Evolutionary conservation across 2,329 filamentous ascomycete species (phyloP).

Genomic region (Claviceps sp.): DNA sequence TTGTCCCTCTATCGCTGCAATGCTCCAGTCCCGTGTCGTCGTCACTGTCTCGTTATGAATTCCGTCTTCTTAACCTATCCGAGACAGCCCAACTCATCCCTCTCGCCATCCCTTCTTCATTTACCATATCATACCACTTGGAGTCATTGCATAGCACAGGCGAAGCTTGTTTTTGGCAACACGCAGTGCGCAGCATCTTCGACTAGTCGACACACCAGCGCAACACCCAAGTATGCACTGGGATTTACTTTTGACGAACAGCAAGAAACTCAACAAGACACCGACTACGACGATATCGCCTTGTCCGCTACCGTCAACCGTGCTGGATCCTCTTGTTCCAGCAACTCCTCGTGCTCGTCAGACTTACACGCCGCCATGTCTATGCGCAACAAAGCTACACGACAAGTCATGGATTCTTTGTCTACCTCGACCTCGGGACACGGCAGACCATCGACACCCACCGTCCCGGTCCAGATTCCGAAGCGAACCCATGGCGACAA

Average conservation of each 20-base stretch:
- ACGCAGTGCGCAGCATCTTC: neutral
- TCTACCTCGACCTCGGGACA: constrained; percentile 17
- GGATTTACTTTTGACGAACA: neutral
- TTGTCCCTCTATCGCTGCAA: constrained; percentile 1
- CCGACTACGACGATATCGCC: constrained; percentile 2
- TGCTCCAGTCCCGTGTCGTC: neutral
- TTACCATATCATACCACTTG: neutral
- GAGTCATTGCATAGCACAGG: neutral
- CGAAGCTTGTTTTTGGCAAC: neutral
- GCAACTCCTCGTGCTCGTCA: constrained; percentile 6
- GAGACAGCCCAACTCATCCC: constrained; percentile 3
- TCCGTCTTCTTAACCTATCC: constrained; percentile 7
- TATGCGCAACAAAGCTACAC: constrained; percentile 19
- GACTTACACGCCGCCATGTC: constrained; percentile 19
- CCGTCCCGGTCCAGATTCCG: constrained; percentile 44
- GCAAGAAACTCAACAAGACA: neutral
- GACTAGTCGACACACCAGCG: neutral
- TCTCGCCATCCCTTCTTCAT: neutral
- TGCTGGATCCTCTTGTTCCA: neutral
- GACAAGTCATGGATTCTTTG: constrained; percentile 12
- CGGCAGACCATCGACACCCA: constrained; percentile 21
- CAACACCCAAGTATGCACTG: constrained; percentile 4
- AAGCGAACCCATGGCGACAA: constrained; percentile 26
- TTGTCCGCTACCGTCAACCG: constrained; percentile 1
- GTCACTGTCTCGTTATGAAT: constrained; percentile 5